Percentiles rank a stretch among this genome's conserved stretches.
Conservation (phyloP, 1,284 basidiomycete genomes). For the Meira miltonrushii region DNA sequence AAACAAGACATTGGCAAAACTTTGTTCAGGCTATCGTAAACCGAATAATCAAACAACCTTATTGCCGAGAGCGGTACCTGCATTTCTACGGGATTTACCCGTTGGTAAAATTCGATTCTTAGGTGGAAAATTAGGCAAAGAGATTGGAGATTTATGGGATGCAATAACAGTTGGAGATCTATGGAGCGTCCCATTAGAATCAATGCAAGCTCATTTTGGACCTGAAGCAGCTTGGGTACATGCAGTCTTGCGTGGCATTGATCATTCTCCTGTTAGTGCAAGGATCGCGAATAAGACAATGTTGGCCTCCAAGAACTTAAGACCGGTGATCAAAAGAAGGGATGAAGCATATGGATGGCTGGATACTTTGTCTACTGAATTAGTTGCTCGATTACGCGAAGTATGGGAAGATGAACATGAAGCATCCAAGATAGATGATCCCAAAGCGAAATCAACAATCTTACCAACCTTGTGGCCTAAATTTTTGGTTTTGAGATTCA, state of each 20-base stretch:
- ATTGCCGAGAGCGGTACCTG: conserved; percentile 29
- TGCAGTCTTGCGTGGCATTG: conserved; percentile 75
- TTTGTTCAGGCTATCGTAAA: conserved; percentile 53
- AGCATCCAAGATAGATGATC: conserved; percentile 56
- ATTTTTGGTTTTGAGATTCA: conserved; percentile 65
- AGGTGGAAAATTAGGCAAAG: conserved; percentile 87
- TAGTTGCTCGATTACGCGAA: conserved; percentile 76
- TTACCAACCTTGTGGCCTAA: conserved; percentile 73
- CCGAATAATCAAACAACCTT: conserved; percentile 47
- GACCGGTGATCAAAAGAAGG: conserved; percentile 29
- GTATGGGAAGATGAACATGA: conserved; percentile 64
- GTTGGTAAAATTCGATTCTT: conserved; percentile 69
- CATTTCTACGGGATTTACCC: conserved; percentile 37
- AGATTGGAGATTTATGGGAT: conserved; percentile 79
- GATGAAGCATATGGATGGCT: conserved; percentile 70
- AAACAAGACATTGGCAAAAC: conserved; percentile 92
- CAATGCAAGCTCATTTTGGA: conserved; percentile 77
- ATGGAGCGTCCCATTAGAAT: conserved; percentile 59
- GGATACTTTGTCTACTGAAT: conserved; percentile 78
- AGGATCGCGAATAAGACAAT: conserved; percentile 44
- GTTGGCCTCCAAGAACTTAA: conserved; percentile 45
- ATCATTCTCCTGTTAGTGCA: conserved; percentile 72
- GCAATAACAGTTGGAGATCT: conserved; percentile 72
- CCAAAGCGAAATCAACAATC: conserved; percentile 31
- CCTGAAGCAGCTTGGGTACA: conserved; percentile 72